Percentiles rank a stretch among this genome's conserved stretches.
These are phyloP conservation scores for Ambrosiella cleistominuta DNA, from an alignment of 2,329 filamentous ascomycete genomes.

Conservation along the genomic window DNA sequence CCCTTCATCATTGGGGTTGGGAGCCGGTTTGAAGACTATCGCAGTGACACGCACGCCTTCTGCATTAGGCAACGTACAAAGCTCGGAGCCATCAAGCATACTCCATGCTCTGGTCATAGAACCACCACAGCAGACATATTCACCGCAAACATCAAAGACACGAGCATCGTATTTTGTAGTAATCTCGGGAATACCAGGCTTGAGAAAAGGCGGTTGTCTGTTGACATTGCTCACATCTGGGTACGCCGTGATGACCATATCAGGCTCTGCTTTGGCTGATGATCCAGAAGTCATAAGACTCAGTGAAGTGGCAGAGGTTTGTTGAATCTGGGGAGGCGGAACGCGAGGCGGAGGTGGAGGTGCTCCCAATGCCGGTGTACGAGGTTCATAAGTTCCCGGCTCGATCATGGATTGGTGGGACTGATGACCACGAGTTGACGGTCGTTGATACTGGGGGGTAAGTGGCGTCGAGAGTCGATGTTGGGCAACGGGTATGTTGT, in stretches of 20 bases:
- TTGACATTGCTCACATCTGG: slow-evolving; percentile 77
- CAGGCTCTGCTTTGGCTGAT: slow-evolving; percentile 23
- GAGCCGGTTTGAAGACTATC: slow-evolving; percentile 69
- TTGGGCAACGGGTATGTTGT: neutral
- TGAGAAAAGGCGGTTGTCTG: slow-evolving; percentile 60
- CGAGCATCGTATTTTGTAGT: slow-evolving; percentile 73
- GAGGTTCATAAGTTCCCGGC: slow-evolving; percentile 3
- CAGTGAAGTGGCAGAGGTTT: slow-evolving; percentile 12
- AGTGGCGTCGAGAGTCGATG: slow-evolving; percentile 2
- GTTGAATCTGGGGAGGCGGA: slow-evolving; percentile 14
- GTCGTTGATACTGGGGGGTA: slow-evolving; percentile 8
- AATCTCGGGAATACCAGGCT: slow-evolving; percentile 57
- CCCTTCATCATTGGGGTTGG: slow-evolving; percentile 63
- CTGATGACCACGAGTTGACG: slow-evolving; percentile 8
- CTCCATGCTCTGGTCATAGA: slow-evolving; percentile 81
- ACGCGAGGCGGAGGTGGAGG: slow-evolving; percentile 8
- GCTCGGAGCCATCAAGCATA: slow-evolving; percentile 58
- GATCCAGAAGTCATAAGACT: slow-evolving; percentile 7
- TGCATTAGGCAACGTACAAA: slow-evolving; percentile 67
- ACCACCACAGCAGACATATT: slow-evolving; percentile 72
- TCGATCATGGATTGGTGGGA: slow-evolving; percentile 12
- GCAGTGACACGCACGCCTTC: slow-evolving; percentile 72
- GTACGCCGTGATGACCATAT: slow-evolving; percentile 44
- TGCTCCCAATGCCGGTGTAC: neutral
- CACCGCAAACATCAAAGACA: slow-evolving; percentile 73